Evolutionary conservation across 2,329 filamentous ascomycete genomes (phyloP).

Genomic region (Diaporthe longicolla): DNA sequence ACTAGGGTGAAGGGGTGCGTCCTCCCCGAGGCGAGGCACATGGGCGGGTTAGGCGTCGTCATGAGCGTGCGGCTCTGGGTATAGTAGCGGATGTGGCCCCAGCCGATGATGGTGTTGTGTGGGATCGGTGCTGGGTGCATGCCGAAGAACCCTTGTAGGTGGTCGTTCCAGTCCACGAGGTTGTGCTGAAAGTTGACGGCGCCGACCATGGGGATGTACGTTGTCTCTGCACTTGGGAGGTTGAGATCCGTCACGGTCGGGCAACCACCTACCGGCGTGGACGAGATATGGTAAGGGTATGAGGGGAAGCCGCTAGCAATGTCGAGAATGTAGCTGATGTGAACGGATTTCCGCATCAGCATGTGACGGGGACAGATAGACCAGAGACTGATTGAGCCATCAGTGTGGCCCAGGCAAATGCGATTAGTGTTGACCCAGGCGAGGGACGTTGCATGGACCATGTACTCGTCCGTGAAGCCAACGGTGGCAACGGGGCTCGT

Average conservation of each 20-base stretch:
- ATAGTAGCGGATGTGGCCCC: conserved; percentile 67
- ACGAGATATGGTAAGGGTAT: conserved; percentile 68
- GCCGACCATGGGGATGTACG: conserved; percentile 64
- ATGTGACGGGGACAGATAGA: conserved; percentile 65
- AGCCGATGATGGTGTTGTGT: conserved; percentile 66
- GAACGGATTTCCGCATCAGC: conserved; percentile 66
- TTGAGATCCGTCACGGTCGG: conserved; percentile 67
- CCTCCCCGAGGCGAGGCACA: conserved; percentile 63
- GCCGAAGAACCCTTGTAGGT: conserved; percentile 68
- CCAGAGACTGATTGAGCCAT: conserved; percentile 71
- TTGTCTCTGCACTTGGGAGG: conserved; percentile 66
- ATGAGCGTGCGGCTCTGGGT: conserved; percentile 67
- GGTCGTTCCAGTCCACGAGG: conserved; percentile 68
- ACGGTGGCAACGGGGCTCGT: conserved; percentile 61
- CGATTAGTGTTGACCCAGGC: conserved; percentile 70
- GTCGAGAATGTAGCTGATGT: conserved; percentile 68
- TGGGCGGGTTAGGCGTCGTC: conserved; percentile 64
- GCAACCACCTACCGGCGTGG: conserved; percentile 67
- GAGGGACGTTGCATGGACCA: conserved; percentile 65
- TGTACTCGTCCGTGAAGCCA: conserved; percentile 61
- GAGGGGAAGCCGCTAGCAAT: conserved; percentile 70
- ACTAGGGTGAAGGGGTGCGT: conserved; percentile 68
- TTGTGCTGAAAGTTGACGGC: conserved; percentile 66
- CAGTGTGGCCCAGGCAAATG: conserved; percentile 67
- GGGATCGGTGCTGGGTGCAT: conserved; percentile 67